These are phyloP conservation scores for Pilatotrama ljubarskyi DNA, from an alignment of 768 basidiomycete species.

Conservation along the genomic window DNA sequence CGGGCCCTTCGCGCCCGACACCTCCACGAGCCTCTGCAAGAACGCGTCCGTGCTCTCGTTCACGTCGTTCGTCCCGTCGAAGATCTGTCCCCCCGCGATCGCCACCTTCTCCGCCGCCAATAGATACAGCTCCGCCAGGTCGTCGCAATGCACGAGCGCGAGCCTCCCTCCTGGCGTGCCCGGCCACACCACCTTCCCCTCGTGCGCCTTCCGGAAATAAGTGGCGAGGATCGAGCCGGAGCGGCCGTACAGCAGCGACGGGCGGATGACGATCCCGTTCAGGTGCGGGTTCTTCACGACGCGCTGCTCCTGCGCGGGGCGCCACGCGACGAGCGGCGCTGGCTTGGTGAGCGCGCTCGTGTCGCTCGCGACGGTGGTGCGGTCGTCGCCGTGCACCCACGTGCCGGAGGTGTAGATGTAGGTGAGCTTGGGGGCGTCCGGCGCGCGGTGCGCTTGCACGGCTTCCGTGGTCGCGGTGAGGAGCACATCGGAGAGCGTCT, in stretches of 20 bases:
- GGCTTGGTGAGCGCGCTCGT: slow-evolving; percentile 34
- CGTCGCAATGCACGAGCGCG: slow-evolving; percentile 43
- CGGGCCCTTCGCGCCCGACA: slow-evolving; percentile 39
- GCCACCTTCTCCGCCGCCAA: slow-evolving; percentile 41
- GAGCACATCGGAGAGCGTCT: slow-evolving; percentile 25
- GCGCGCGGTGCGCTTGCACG: slow-evolving; percentile 30
- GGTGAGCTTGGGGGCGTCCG: slow-evolving; percentile 38
- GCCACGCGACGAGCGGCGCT: slow-evolving; percentile 35
- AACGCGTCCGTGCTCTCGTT: slow-evolving; percentile 45
- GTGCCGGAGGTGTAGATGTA: slow-evolving; percentile 49
- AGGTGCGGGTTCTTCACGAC: slow-evolving; percentile 33
- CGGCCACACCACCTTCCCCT: slow-evolving; percentile 34
- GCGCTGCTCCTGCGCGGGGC: slow-evolving; percentile 35
- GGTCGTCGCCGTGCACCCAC: slow-evolving; percentile 45
- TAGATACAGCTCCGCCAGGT: slow-evolving; percentile 46
- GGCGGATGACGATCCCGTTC: slow-evolving; percentile 48
- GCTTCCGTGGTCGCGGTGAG: slow-evolving; percentile 30
- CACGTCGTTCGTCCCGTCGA: slow-evolving; percentile 42
- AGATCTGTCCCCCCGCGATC: slow-evolving; percentile 39
- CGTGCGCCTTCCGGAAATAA: slow-evolving; percentile 35
- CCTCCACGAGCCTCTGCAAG: slow-evolving; percentile 37
- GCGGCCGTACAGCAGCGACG: slow-evolving; percentile 44
- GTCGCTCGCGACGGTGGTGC: slow-evolving; percentile 35
- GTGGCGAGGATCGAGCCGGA: slow-evolving; percentile 37
- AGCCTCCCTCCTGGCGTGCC: slow-evolving; percentile 40